These are phyloP conservation scores for Fusarium paranaense DNA, from an alignment of 2,329 filamentous ascomycete species.

Conservation along the genomic window DNA sequence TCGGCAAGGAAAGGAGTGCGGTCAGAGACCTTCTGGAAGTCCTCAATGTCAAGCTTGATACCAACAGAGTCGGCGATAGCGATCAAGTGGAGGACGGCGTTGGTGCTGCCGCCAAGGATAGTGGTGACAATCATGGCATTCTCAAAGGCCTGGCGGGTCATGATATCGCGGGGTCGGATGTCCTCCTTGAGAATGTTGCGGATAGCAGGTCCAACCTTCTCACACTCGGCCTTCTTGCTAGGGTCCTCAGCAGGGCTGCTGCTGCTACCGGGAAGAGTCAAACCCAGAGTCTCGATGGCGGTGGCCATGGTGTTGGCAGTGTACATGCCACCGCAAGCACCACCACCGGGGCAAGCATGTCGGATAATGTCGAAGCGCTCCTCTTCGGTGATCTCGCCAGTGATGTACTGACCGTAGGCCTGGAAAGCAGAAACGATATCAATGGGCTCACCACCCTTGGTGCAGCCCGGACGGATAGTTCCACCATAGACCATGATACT, in stretches of 20 bases:
- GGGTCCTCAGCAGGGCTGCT: constrained; percentile 81
- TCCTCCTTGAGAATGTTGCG: constrained; percentile 80
- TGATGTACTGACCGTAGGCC: constrained; percentile 94
- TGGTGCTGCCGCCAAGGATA: constrained; percentile 86
- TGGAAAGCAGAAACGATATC: constrained; percentile 99
- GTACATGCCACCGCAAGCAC: constrained; percentile 89
- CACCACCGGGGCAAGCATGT: constrained; percentile 77
- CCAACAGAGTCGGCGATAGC: constrained; percentile 86
- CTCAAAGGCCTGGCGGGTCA: constrained; percentile 85
- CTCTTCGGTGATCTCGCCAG: constrained; percentile 90
- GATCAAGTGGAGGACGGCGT: constrained; percentile 86
- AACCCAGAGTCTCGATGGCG: constrained; percentile 89
- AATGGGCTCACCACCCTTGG: constrained; percentile 78
- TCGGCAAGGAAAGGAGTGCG: constrained; percentile 84
- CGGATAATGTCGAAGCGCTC: constrained; percentile 95
- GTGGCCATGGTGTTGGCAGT: constrained; percentile 96
- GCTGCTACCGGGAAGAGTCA: constrained; percentile 85
- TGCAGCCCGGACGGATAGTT: constrained; percentile 92
- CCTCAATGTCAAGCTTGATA: constrained; percentile 84
- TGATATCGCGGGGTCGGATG: constrained; percentile 80
- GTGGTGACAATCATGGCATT: constrained; percentile 87
- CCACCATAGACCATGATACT: constrained; percentile 98
- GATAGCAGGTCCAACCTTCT: constrained; percentile 77
- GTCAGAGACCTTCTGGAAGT: constrained; percentile 87
- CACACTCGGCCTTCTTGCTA: constrained; percentile 79